These are phyloP conservation scores for Lycium ferocissimum DNA, from an alignment of 257 asterid species.

Conservation along the genomic window DNA sequence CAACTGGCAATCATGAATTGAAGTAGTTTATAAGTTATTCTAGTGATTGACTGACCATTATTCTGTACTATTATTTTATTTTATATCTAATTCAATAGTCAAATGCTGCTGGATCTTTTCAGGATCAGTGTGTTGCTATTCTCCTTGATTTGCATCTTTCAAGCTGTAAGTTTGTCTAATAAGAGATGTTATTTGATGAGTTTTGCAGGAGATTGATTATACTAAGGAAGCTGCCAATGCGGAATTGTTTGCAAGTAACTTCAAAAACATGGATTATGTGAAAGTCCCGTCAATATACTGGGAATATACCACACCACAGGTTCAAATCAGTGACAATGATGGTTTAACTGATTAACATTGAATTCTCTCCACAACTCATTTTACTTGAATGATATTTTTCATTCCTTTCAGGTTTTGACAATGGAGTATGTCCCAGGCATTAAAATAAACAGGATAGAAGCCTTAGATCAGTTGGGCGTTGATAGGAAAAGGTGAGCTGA, in stretches of 20 bases:
- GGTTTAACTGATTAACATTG: slow-evolving; percentile 28
- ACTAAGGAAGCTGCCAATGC: slow-evolving; percentile 90
- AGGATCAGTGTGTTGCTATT: background rate
- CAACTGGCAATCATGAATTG: background rate
- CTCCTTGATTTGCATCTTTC: slow-evolving; percentile 16
- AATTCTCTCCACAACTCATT: slow-evolving; percentile 31
- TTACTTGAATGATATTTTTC: slow-evolving; percentile 29
- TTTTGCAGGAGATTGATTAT: slow-evolving; percentile 83
- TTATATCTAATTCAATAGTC: background rate
- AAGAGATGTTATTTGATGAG: slow-evolving; percentile 16
- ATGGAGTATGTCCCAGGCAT: slow-evolving; percentile 97
- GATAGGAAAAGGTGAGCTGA: slow-evolving; percentile 72
- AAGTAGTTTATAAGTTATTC: slow-evolving; percentile 21
- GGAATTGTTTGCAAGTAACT: slow-evolving; percentile 74
- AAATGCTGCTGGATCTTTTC: slow-evolving; percentile 5
- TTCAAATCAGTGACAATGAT: slow-evolving; percentile 37
- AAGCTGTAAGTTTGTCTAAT: slow-evolving; percentile 25
- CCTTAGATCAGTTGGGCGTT: slow-evolving; percentile 87
- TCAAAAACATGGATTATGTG: slow-evolving; percentile 78
- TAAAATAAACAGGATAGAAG: slow-evolving; percentile 89
- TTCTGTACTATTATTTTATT: slow-evolving; percentile 15
- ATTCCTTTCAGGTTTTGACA: slow-evolving; percentile 63
- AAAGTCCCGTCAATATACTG: slow-evolving; percentile 84
- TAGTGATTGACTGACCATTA: background rate
- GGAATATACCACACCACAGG: slow-evolving; percentile 97